phyloP scores from a whole-genome alignment of 345 rosid species.

The Aquilaria yunnanensis region DNA sequence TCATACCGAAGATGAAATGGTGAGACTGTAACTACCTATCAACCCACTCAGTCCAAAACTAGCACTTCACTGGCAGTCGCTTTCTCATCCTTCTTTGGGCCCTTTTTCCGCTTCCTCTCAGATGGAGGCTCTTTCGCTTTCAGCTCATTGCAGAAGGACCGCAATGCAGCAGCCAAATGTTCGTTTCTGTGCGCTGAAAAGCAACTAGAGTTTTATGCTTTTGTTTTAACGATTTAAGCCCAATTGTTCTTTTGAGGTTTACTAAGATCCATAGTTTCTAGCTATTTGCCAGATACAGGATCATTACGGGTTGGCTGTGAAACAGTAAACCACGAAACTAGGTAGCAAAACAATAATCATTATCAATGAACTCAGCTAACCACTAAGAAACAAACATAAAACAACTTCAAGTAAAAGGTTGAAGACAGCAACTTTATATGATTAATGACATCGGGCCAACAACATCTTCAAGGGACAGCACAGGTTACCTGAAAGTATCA shows the following conservation, averaged over 20 bases:
- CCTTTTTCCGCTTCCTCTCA: conserved; percentile 69
- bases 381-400: neutral
- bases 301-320: too few species aligned
- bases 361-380: too few species aligned
- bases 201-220: conserved; percentile 1
- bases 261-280: too few species aligned
- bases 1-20: too few species aligned
- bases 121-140: conserved; percentile 69
- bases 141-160: conserved; percentile 55
- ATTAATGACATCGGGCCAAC: neutral
- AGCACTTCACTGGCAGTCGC: conserved; percentile 24
- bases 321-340: too few species aligned
- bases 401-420: neutral
- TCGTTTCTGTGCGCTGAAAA: conserved; percentile 86
- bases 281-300: too few species aligned
- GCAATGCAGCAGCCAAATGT: conserved; percentile 43
- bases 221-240: too few species aligned
- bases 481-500: conserved; percentile 65
- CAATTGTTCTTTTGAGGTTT: too few species aligned
- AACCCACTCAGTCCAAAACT: neutral
- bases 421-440: neutral
- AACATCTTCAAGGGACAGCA: neutral
- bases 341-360: too few species aligned
- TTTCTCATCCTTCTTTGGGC: conserved; percentile 42
- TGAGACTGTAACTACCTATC: conserved; percentile 3